These are phyloP conservation scores for Caryopteris hybrid DNA, from an alignment of 305 asterid genomes.

Conservation along the genomic window DNA sequence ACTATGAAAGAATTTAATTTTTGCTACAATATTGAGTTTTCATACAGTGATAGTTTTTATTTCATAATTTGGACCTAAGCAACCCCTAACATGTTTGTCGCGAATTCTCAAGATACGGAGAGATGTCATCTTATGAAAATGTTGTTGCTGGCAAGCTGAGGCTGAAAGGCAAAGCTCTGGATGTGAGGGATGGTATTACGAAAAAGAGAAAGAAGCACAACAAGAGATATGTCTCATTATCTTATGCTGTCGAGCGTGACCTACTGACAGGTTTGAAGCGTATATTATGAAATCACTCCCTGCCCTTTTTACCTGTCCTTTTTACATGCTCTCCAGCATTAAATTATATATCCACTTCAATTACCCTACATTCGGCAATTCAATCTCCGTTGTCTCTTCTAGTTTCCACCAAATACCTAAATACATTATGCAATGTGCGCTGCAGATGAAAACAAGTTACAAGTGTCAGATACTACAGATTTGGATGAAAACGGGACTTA, in stretches of 20 bases:
- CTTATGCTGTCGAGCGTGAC: constrained; percentile 15
- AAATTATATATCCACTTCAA: background rate
- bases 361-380: background rate
- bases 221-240: constrained; percentile 1
- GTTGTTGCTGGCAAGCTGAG: constrained; percentile 42
- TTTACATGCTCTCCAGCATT: background rate
- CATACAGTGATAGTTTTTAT: background rate
- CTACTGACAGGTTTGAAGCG: constrained; percentile 27
- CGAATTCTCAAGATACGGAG: constrained; percentile 9
- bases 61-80: background rate
- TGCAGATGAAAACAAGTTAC: constrained; percentile 22
- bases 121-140: constrained; percentile 50
- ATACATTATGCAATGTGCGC: too few species aligned
- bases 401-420: too few species aligned
- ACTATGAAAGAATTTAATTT: background rate
- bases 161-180: constrained; percentile 45
- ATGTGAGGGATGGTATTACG: constrained; percentile 27
- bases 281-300: background rate
- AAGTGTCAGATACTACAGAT: background rate
- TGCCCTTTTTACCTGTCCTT: background rate
- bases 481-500: background rate
- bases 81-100: background rate
- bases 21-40: background rate
- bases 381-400: too few species aligned
- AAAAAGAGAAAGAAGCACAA: constrained; percentile 44